These are phyloP conservation scores for Erysimum cheiri DNA, from an alignment of 441 rosid species.

Conservation along the genomic window DNA sequence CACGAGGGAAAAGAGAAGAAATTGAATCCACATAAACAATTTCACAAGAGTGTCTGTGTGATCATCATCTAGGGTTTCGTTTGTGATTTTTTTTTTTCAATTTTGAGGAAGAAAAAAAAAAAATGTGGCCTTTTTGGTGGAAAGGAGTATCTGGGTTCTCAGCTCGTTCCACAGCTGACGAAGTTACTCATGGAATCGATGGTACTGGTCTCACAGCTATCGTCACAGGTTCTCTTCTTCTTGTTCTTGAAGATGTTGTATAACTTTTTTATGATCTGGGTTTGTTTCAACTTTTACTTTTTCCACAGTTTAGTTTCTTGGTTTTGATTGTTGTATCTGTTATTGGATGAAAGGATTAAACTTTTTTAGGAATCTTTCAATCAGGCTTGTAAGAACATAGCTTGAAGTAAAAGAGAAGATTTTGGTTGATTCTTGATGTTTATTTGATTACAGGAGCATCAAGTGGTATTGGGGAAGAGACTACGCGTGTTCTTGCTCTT, in stretches of 20 bases:
- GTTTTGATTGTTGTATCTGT: slow-evolving; percentile 11
- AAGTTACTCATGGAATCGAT: slow-evolving; percentile 62
- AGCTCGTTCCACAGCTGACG: slow-evolving; percentile 60
- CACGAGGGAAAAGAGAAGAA: not conserved
- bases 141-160: slow-evolving; percentile 66
- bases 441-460: slow-evolving; percentile 58
- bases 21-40: not conserved
- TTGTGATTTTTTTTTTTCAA: not conserved
- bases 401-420: slow-evolving; percentile 5
- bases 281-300: not conserved
- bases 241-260: not conserved
- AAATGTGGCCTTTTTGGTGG: slow-evolving; percentile 58
- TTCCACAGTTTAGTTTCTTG: slow-evolving; percentile 4
- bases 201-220: slow-evolving; percentile 64
- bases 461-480: slow-evolving; percentile 72
- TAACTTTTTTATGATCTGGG: slow-evolving; percentile 4
- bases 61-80: slow-evolving; percentile 30
- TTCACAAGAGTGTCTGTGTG: not conserved
- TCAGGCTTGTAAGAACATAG: not conserved
- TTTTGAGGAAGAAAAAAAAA: not conserved
- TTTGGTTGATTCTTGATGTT: not conserved
- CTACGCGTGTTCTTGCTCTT: slow-evolving; percentile 66
- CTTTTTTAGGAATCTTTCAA: not conserved
- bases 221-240: slow-evolving; percentile 50
- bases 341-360: slow-evolving; percentile 12